These are phyloP conservation scores for Phaseolus coccineus DNA, from an alignment of 331 rosid genomes.

Conservation along the genomic window DNA sequence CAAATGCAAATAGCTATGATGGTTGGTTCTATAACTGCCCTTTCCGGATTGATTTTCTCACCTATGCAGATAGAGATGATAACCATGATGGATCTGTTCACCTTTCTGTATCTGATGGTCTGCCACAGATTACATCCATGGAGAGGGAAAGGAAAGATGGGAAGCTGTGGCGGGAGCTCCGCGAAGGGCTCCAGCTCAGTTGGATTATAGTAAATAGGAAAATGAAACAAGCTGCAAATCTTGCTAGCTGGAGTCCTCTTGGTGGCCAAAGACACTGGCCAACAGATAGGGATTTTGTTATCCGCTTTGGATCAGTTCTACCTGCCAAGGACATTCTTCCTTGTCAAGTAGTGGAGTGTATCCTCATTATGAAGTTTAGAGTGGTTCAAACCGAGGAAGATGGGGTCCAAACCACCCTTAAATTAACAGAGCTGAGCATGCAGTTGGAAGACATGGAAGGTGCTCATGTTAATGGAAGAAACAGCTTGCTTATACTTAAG, in stretches of 20 bases:
- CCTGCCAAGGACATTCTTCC: conserved; percentile 81
- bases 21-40: conserved; percentile 89
- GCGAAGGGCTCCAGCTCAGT: conserved; percentile 71
- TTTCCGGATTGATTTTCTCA: conserved; percentile 72
- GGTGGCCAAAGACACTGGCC: conserved; percentile 93
- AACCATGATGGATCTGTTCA: conserved; percentile 57
- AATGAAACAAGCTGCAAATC: conserved; percentile 79
- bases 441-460: conserved; percentile 87
- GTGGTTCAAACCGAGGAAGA: conserved; percentile 61
- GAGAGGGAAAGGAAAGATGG: conserved; percentile 83
- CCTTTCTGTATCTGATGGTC: conserved; percentile 75
- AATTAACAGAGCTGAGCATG: conserved; percentile 83
- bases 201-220: conserved; percentile 77
- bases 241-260: conserved; percentile 82
- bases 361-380: conserved; percentile 74
- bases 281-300: conserved; percentile 74
- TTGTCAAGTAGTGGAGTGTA: conserved; percentile 74
- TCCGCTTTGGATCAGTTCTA: conserved; percentile 77
- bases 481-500: conserved; percentile 73
- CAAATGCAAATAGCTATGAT: conserved; percentile 68
- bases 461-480: conserved; percentile 70
- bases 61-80: conserved; percentile 60
- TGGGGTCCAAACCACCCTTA: conserved; percentile 57
- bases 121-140: conserved; percentile 66
- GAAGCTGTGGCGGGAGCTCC: conserved; percentile 77